Evolutionary conservation across 805 yeast genomes (phyloP).

Genomic region (Sungouiozyma intestinalis): DNA sequence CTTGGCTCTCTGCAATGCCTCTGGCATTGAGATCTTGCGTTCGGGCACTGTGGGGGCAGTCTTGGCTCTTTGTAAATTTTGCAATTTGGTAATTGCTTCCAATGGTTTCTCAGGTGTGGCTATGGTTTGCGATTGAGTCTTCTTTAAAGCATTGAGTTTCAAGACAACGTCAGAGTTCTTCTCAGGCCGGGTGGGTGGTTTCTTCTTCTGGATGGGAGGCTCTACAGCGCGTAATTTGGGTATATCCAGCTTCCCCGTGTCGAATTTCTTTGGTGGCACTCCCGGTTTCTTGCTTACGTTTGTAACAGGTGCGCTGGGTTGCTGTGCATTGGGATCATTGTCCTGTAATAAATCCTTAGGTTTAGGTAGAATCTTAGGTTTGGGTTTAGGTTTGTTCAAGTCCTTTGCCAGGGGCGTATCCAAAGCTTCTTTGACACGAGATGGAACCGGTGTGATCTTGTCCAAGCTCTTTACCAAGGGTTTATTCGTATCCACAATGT

Average conservation of each 20-base stretch:
- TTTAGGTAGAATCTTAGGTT: not conserved
- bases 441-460: no score
- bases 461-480: no score
- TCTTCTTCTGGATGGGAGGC: not conserved
- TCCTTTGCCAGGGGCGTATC: no score
- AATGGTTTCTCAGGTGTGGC: slow-evolving; percentile 12
- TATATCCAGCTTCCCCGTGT: slow-evolving; percentile 1
- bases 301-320: not conserved
- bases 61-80: slow-evolving; percentile 6
- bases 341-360: not conserved
- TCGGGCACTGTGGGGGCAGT: slow-evolving; percentile 18
- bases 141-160: slow-evolving; percentile 5
- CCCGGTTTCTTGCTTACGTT: not conserved
- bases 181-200: slow-evolving; percentile 6
- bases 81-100: slow-evolving; percentile 3
- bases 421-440: no score
- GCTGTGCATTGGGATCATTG: not conserved
- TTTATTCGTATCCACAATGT: not conserved
- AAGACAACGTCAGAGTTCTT: slow-evolving; percentile 18
- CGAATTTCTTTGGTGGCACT: slow-evolving; percentile 1
- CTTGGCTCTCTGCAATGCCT: slow-evolving; percentile 18
- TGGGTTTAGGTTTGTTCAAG: no score
- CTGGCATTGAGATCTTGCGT: slow-evolving; percentile 24
- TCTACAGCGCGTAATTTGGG: slow-evolving; percentile 13
- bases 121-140: not conserved